Base-by-base conservation (phyloP, 1,139 yeast species). In the Geotrichum australiense region DNA sequence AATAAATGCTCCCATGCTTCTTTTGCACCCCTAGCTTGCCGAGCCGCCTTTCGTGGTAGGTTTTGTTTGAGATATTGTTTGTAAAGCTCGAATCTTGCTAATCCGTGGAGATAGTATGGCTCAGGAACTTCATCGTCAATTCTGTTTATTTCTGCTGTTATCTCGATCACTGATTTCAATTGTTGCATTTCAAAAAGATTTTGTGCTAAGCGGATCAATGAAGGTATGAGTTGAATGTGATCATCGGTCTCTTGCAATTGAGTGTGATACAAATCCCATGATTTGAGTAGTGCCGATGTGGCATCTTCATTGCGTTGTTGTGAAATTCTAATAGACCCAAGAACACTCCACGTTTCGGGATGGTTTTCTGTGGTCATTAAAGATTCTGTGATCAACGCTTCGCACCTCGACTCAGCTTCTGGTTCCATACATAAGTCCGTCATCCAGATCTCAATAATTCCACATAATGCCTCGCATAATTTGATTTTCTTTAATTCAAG, bases 391-490 rank as follows among this genome's bases (percentile, higher is more conserved):
- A 89, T 80, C 52, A 85, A 69, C 43, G 71, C 71, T 53, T 87
- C 84, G 64, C 98, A 93, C 59, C 76, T 73, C 4, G 61, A 35
- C 61, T 91, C 98, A 2, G 98, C 97, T 53, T 81, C 80, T 5
- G 77, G 77, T 53, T 85, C 94, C 96, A 89, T 87, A 57, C 38
- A 35, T 25, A 43, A 69, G 66, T 91, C 99, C 1, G 99, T 93
- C 98, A 91, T 91, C 96, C 97, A 91, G 47, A 93, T 85, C 63
- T 91, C 99, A 54, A 91, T 82, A 65, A 81, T 73, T 8, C 96
- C 82, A 52, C 89, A 79, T 23, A 86, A 68, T 0, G 93, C 96
- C 56, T 78, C 83, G 51, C 82, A 78, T 43, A 79, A 53, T 55
- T 78, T 79, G 48, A 68, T 68, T 41, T 71, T 56, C 23, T 82